Evolutionary conservation across 352 stramenopile species (phyloP), one percentile per base, ranked within the genome.

Genomic region (Pythium vanterpoolii): DNA sequence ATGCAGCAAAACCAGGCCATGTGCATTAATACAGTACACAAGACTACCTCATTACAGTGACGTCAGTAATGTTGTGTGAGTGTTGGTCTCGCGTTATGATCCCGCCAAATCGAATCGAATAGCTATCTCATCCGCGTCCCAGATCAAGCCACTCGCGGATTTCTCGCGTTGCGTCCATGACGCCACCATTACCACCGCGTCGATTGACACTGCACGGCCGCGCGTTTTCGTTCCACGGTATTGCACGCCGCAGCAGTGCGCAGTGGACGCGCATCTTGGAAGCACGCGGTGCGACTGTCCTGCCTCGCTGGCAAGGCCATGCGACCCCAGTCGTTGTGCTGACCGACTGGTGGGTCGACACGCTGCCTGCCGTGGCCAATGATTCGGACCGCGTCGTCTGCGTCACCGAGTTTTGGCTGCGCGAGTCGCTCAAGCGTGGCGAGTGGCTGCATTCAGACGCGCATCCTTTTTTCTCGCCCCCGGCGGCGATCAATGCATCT

Each of bases 341-440:
- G 27, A 85, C 71, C 3, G 72, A 74, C 60, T 86, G 79, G 63
- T 85, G 79, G 79, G 64, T 68, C 14, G 72, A 83, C 26, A 56
- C 51, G 11, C 23, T 64, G 16, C 47, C 26, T 23, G 34, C 9
- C 39, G 54, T 47, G 23, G 46, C 43, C 7, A 16, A 21, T 21
- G 34, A 42, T 42, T 14, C 30, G n/a, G 16, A 33, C 27, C 43
- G 19, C 6, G 18, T 54, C 16, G 26, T 48, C 14, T 58, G 24
- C 13, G 77, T 86, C 40, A 89, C 79, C n/a, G 60, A 68, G 45
- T 87, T 77, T 42, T 89, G 79, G 79, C 64, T 87, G 40, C 53
- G 55, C 2, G 77, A 87, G 46, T 73, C 73, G 61, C 49, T 83
- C 46, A 63, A 68, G 5, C 46, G 62, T 4, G 56, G 59, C n/a